A percentile compares a stretch with the other conserved stretches of the same genome.
phyloP scores from a whole-genome alignment of 441 rosid genomes.

The Kokia cookei region DNA sequence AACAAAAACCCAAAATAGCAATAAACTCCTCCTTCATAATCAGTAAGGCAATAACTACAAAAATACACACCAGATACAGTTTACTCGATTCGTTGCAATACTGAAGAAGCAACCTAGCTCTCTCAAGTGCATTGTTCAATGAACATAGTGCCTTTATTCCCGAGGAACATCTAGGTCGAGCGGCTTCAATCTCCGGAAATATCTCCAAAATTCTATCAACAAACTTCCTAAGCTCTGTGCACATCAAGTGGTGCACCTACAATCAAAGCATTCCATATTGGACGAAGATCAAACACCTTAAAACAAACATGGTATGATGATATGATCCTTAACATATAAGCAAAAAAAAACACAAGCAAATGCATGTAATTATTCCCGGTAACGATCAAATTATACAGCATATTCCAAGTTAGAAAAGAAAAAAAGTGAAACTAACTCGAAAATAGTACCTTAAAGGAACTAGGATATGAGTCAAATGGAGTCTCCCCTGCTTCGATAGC shows the following conservation, averaged over 20 bases:
- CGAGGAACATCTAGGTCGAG: slow-evolving; percentile 63
- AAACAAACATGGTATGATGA: not conserved
- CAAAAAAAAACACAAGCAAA: not conserved
- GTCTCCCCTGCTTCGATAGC: slow-evolving; percentile 31
- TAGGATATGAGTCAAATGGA: slow-evolving; percentile 18
- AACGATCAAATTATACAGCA: not conserved
- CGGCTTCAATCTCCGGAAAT: slow-evolving; percentile 70
- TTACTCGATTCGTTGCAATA: slow-evolving; percentile 74
- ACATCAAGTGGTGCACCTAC: slow-evolving; percentile 73
- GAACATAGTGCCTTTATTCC: slow-evolving; percentile 58
- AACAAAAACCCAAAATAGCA: not conserved
- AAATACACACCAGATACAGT: slow-evolving; percentile 66
- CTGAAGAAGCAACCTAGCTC: slow-evolving; percentile 58
- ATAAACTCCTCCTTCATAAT: not conserved
- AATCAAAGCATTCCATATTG: not conserved
- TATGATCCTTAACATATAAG: not conserved
- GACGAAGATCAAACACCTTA: not conserved
- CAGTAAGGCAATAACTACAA: not conserved
- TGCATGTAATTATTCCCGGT: not conserved
- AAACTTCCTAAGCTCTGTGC: slow-evolving; percentile 45
- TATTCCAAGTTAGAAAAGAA: not conserved
- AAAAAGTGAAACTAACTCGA: not conserved
- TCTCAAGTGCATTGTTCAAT: slow-evolving; percentile 43
- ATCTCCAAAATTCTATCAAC: slow-evolving; percentile 38
- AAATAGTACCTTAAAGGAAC: slow-evolving; percentile 47